Evolutionary conservation across 441 rosid genomes (phyloP), one percentile per base, ranked within the genome.

Genomic region (Omphalea diandra): DNA sequence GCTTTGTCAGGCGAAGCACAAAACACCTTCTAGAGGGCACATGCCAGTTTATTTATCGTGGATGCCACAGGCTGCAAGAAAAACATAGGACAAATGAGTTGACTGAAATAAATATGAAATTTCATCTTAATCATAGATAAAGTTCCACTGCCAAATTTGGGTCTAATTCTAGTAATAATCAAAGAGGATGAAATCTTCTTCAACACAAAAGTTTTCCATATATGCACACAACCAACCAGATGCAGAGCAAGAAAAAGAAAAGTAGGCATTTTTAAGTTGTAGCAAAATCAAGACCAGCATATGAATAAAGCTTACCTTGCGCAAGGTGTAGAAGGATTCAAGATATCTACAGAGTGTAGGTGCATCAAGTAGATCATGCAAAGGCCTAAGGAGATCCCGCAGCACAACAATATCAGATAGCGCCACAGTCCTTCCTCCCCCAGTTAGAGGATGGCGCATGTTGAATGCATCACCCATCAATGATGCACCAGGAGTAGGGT

Each of bases 371-470:
- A 91, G 87, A 78, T 86, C 86, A 5, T 12, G 79, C 43, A 89
- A 70, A 26, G 89, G 93, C 71, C 80, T 83, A 2, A 91, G 91
- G 43, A 89, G 93, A 74, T 87, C 71, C 26, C 89, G 86, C 12
- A 87, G 76, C 57, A 89, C 85, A 50, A 89, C 93, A 5, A 91
- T 81, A 71, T 91, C 97, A 14, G 93, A 87, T 62, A 91, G 77
- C 46, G 91, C 93, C 9, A 89, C 97, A 0, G 97, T 91, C 97
- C 87, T 91, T 76, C 97, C 97, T 72, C 97, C 97, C 35, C 97
- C 95, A 0, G 97, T 91, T 70, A 88, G 69, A 17, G 97, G 97
- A 78, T 89, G 97, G 24, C 97, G 91, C 97, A 91, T 91, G 84
- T 91, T 91, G 69, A 91, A 87, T 65, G 97, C 93, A 68, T 91